These are phyloP conservation scores for Schizophyllum commune DNA, from an alignment of 1,284 basidiomycete species.

Conservation along the genomic window DNA sequence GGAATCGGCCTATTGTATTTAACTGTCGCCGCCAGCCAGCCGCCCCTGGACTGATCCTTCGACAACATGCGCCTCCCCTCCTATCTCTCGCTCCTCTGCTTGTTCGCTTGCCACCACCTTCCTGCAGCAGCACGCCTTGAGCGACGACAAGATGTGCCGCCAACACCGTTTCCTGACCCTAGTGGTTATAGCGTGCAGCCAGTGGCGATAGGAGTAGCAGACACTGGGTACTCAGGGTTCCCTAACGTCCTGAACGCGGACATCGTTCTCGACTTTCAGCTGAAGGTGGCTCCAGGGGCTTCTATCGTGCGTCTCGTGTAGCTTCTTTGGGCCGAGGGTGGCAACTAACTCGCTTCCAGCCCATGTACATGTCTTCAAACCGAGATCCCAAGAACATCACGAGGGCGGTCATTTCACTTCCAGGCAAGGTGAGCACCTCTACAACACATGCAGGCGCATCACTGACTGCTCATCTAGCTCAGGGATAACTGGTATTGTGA, in stretches of 20 bases:
- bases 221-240: background rate
- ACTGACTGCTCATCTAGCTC: background rate
- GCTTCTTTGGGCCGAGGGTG: background rate
- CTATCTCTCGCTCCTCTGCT: background rate
- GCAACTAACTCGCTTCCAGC: background rate
- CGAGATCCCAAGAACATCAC: background rate
- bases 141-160: background rate
- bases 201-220: background rate
- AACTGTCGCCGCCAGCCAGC: background rate
- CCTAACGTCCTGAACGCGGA: background rate
- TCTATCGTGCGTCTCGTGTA: background rate
- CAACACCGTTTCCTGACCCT: background rate
- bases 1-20: background rate
- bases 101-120: background rate
- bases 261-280: background rate
- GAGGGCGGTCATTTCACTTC: background rate
- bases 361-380: background rate
- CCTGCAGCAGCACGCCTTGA: background rate
- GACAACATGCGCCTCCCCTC: background rate
- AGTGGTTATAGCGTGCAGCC: background rate
- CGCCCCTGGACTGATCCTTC: background rate
- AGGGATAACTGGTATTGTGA: background rate
- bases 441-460: background rate
- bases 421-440: background rate
- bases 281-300: background rate